phyloP scores from a whole-genome alignment of 176 grass and related monocot genomes.

The Thinopyrum elongatum region DNA sequence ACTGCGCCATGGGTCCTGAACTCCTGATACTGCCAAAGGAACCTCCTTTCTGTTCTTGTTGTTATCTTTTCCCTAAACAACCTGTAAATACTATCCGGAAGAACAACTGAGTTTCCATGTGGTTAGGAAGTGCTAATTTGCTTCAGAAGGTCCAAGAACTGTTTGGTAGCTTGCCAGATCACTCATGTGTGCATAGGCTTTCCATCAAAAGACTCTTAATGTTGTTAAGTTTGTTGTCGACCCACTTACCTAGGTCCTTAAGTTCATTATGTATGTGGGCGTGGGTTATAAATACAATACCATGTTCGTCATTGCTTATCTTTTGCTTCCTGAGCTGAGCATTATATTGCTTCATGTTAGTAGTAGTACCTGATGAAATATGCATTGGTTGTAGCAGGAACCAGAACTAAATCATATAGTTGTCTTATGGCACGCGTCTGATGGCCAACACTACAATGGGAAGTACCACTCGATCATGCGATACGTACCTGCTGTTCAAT shows the following conservation, averaged over 20 bases:
- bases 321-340: not conserved
- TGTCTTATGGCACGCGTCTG: not conserved
- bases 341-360: not conserved
- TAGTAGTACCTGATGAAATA: not conserved
- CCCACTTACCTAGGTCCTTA: not conserved
- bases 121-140: not conserved
- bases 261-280: not conserved
- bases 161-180: not conserved
- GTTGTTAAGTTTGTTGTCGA: not conserved
- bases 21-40: not conserved
- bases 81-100: not conserved
- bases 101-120: not conserved
- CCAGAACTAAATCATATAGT: not conserved
- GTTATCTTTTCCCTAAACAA: not conserved
- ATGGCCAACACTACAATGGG: conserved; percentile 11
- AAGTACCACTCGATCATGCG: conserved; percentile 19
- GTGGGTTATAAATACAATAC: not conserved
- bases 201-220: not conserved
- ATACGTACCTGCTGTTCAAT: conserved; percentile 48
- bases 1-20: not conserved
- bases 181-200: not conserved
- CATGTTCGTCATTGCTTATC: not conserved
- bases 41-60: not conserved
- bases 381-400: conserved; percentile 21
- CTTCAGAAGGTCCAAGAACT: not conserved